Evolutionary conservation across 148 eudicot genomes (phyloP).

Genomic region (Vaccinium vitisidaea): DNA sequence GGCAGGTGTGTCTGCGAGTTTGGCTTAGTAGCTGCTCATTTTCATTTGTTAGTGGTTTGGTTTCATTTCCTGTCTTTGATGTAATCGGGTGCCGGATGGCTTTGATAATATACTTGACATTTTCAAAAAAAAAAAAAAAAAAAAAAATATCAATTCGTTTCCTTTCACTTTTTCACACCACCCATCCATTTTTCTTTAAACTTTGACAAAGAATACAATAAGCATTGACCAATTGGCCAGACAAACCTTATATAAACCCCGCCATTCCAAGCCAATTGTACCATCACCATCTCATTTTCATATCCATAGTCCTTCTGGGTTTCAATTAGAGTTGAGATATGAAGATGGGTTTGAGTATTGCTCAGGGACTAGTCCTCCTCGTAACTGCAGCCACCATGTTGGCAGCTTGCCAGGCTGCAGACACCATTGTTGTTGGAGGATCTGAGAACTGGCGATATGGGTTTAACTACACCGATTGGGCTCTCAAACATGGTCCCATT

Average conservation of each 20-base stretch:
- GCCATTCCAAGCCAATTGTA: neutral
- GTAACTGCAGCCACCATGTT: constrained; percentile 4
- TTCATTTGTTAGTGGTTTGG: too few species aligned
- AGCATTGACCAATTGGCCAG: neutral
- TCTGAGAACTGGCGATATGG: constrained; percentile 22
- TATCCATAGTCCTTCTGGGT: neutral
- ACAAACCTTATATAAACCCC: constrained; percentile 10
- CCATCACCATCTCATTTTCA: neutral
- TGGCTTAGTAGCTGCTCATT: too few species aligned
- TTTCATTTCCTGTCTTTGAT: too few species aligned
- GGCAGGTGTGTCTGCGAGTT: too few species aligned
- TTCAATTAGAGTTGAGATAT: neutral
- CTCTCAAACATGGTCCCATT: constrained; percentile 15
- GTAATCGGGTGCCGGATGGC: too few species aligned
- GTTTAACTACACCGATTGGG: constrained; percentile 21
- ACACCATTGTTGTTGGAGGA: constrained; percentile 18
- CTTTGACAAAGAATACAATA: neutral
- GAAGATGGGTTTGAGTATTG: neutral
- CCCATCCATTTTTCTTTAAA: neutral
- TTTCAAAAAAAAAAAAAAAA: too few species aligned
- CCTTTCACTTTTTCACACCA: neutral
- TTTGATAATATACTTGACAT: too few species aligned
- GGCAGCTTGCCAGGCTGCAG: constrained; percentile 11
- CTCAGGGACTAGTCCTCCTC: neutral
- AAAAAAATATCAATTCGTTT: neutral